Evolutionary conservation across 345 rosid species (phyloP).

Genomic region (Psidium guajava): DNA sequence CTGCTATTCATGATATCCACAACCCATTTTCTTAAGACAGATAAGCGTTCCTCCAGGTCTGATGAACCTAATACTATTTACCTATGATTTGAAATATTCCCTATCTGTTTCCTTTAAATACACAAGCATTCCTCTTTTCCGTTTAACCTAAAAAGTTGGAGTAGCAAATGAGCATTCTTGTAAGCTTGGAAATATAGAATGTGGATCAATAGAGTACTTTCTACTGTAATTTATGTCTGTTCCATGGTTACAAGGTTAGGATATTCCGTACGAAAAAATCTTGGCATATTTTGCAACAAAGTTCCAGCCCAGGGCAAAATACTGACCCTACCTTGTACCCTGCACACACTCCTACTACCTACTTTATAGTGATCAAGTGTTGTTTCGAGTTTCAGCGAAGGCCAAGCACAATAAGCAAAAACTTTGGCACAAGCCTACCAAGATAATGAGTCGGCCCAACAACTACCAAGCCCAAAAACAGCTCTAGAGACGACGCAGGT

Average conservation of each 20-base stretch:
- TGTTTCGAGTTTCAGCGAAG: background rate
- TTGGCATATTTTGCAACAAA: too few relatives aligned
- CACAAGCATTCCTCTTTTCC: background rate
- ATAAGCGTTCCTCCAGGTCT: background rate
- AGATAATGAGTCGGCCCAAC: too few relatives aligned
- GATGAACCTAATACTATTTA: background rate
- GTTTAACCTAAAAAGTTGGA: background rate
- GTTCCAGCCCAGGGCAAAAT: background rate
- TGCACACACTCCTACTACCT: background rate
- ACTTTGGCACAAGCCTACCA: background rate
- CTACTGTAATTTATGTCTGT: background rate
- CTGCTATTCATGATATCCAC: background rate
- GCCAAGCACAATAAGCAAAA: background rate
- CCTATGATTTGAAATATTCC: background rate
- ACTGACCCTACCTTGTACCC: background rate
- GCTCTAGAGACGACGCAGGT: background rate
- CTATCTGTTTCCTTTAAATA: background rate
- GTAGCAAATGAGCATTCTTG: background rate
- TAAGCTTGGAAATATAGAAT: background rate
- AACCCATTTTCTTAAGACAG: background rate
- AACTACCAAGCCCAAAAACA: background rate
- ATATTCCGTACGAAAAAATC: too few relatives aligned
- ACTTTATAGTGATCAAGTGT: background rate
- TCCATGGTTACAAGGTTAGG: background rate
- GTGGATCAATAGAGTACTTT: background rate